Base-by-base conservation (phyloP, 1,284 basidiomycete genomes). In the Meira nashicola region DNA sequence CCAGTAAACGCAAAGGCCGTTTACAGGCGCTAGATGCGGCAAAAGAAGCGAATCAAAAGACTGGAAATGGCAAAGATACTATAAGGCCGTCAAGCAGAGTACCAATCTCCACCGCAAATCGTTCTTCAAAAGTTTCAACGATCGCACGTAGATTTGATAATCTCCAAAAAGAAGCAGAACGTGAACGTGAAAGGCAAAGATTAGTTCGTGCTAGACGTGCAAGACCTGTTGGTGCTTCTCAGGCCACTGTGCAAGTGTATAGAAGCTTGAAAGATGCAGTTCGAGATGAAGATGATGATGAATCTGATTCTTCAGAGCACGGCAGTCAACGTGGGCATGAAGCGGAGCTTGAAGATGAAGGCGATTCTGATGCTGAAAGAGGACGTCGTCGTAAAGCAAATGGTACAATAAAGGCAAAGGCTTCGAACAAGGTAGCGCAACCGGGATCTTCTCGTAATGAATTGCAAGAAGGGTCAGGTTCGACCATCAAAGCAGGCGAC, bases 201-300 rank as follows among this genome's bases (percentile, higher is more conserved):
- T 78, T 80, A n/a, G 70, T 82, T 14, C 85, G 91, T n/a, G 88
- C 89, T 14, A 88, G 87, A 65, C 86, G 90, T 46, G 90, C 92
- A n/a, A 86, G 94, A 40, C 94, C 95, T 1, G 91, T 98, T 8
- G 89, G 89, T 7, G 87, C 88, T 38, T 89, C 92, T 2, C 86
- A 88, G 56, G 92, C 92, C 7, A 92, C 87, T 62, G 90, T 97
- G 0, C 87, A 93, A 74, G 86, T 97, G 40, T 86, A 96, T 49
- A 87, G 90, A 66, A 95, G 90, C 70, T 86, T 96, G 64, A 87
- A 90, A 72, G 92, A 96, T 71, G 93, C 90, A 0, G 90, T 96
- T 70, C 85, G 85, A 60, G 92, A 95, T 71, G 89, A 93, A 37
- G 75, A 77, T 52, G 68, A 67, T 48, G 60, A 55, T 19, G 65